A percentile compares a stretch with the other conserved stretches of the same genome.
phyloP scores from a whole-genome alignment of 306 rosid genomes.

The Luffa acutangula region DNA sequence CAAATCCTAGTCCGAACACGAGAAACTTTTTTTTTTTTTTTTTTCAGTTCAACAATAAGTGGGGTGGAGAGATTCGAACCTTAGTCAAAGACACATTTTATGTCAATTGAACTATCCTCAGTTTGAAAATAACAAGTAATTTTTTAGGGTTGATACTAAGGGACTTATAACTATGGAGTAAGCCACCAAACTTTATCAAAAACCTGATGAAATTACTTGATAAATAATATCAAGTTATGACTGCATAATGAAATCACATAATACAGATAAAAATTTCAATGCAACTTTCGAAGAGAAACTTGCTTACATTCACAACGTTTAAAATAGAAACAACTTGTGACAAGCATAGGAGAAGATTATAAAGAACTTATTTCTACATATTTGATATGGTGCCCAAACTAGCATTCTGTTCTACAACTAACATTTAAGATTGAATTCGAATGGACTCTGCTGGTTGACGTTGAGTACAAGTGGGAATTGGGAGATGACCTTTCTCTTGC shows the following conservation, averaged over 20 bases:
- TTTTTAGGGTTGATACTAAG: no score
- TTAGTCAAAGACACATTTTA: no score
- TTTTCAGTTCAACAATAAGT: no score
- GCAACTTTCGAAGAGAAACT: neutral
- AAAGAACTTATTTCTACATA: no score
- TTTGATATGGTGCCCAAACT: neutral
- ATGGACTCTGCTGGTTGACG: constrained; percentile 31
- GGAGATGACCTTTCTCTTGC: constrained; percentile 76
- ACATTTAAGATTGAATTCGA: constrained; percentile 11
- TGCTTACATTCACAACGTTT: neutral
- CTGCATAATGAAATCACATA: neutral
- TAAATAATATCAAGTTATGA: neutral
- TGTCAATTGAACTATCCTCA: no score
- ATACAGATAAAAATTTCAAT: neutral
- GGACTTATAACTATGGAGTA: neutral
- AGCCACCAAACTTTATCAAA: neutral
- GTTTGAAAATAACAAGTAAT: no score
- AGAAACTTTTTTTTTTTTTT: no score
- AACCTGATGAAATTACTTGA: neutral
- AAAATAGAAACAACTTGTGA: neutral
- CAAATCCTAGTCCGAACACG: no score
- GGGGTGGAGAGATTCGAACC: no score
- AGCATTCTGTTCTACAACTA: neutral
- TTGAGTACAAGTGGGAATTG: constrained; percentile 19
- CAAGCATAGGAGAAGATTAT: neutral